phyloP scores from a whole-genome alignment of 2,329 filamentous ascomycete genomes.

The Fusarium decemcellulare region DNA sequence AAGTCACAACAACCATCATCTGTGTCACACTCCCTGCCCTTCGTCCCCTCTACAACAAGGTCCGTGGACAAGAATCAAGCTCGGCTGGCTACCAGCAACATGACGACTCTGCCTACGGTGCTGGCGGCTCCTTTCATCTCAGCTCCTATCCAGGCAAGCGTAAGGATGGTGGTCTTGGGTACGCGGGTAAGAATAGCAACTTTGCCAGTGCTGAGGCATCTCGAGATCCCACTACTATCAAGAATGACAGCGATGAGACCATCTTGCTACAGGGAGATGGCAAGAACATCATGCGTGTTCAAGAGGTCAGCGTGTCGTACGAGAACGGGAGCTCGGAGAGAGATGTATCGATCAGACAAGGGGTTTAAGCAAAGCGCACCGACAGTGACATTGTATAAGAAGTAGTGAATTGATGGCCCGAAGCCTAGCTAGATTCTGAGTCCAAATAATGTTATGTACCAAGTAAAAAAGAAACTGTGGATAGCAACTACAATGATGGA shows the following conservation, averaged over 20 bases:
- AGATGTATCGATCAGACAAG: background rate
- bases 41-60: constrained; percentile 23
- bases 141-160: constrained; percentile 16
- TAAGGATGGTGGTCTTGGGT: constrained; percentile 10
- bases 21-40: constrained; percentile 25
- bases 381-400: too few species aligned
- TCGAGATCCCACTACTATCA: background rate
- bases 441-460: too few species aligned
- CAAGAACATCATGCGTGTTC: constrained; percentile 24
- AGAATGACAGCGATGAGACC: constrained; percentile 34
- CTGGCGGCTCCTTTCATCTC: constrained; percentile 13
- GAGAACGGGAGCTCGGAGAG: background rate
- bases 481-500: too few species aligned
- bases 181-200: constrained; percentile 9
- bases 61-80: constrained; percentile 29
- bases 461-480: too few species aligned
- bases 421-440: too few species aligned
- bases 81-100: constrained; percentile 32
- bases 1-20: constrained; percentile 29
- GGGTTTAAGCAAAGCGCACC: background rate
- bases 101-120: constrained; percentile 24
- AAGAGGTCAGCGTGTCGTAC: constrained; percentile 30
- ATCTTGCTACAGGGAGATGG: constrained; percentile 22
- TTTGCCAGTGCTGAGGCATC: constrained; percentile 13
- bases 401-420: too few species aligned